Base-by-base conservation (phyloP, 495 filamentous ascomycete genomes). In the Sordaria brevicollis region DNA sequence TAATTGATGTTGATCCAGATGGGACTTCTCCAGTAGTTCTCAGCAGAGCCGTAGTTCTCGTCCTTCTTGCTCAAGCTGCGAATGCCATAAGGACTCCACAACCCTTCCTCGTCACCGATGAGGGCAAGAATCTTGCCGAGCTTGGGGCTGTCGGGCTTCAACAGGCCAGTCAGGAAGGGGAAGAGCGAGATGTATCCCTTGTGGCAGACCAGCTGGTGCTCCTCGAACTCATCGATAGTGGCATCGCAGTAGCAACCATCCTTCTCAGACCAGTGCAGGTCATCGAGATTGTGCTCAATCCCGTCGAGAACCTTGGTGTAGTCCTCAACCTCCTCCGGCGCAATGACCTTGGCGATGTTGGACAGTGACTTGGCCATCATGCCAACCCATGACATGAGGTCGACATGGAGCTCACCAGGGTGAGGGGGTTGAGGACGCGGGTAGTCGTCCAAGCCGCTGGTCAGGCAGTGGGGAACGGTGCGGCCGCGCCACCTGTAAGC, bases 1-100 rank as follows among this genome's bases (percentile, higher is more conserved):
- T 97, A 98, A 78, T 99, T 99, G 69, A 99, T 96, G 74, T 97
- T 97, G 71, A 99, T 91, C 95, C 95, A 99, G 5, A 99, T 84
- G 7, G 95, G 95, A 68, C 93, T 92, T 67, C 93, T 84, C 95
- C 95, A 99, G 82, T 99, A 99, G 74, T 99, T 97, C 84, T 99
- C 95, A 4, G 84, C 92, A 1, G 92, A 96, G 19, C 89, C 92
- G 75, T 96, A 97, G 73, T 91, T 86, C 76, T 90, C 85, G 71
- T 95, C 91, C 70, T 86, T 87, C 83, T 91, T 91, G 79, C 93
- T 96, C 79, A 99, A 77, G 79, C 93, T 97, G 65, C 95, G 86
- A 68, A 98, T 85, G 33, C 95, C 95, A 73, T 89, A 89, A 3
- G 90, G 86, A 73, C 89, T 94, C 90, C 93, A 98, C 62, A 99